Conservation (phyloP, 306 rosid species). For the Nissolia schottii region DNA sequence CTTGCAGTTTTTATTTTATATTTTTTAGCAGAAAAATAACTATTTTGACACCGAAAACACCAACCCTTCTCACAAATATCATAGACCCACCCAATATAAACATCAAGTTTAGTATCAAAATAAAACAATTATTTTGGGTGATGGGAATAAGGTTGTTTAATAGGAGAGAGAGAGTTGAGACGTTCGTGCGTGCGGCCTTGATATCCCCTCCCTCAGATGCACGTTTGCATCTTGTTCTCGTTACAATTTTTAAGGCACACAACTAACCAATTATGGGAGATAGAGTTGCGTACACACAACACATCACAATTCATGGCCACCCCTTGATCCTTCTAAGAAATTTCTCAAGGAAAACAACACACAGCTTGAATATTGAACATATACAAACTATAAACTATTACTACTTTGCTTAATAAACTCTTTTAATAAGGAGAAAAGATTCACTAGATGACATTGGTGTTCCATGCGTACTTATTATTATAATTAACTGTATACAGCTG, state of each 20-base stretch:
- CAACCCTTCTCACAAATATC: too few relatives aligned
- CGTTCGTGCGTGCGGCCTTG: conserved; percentile 23
- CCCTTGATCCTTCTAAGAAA: not conserved
- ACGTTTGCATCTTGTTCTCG: not conserved
- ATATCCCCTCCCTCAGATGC: conserved; percentile 14
- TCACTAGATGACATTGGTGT: not conserved
- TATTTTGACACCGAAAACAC: too few relatives aligned
- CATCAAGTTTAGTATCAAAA: too few relatives aligned
- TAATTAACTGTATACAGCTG: conserved; percentile 26
- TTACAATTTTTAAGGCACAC: conserved; percentile 4
- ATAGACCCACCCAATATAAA: too few relatives aligned
- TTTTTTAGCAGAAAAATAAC: too few relatives aligned
- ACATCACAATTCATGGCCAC: not conserved
- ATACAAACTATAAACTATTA: not conserved
- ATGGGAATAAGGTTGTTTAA: not conserved
- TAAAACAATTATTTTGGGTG: not conserved
- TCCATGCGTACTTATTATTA: not conserved
- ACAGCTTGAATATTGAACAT: not conserved
- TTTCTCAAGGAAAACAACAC: not conserved
- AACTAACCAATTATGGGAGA: not conserved
- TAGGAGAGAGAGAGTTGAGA: too few relatives aligned
- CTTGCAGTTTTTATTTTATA: too few relatives aligned
- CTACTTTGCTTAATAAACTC: not conserved
- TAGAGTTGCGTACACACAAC: not conserved
- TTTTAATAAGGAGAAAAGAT: not conserved